These are phyloP conservation scores for Cutaneotrichosporon dermatis DNA, from an alignment of 1,284 basidiomycete genomes.

Conservation along the genomic window DNA sequence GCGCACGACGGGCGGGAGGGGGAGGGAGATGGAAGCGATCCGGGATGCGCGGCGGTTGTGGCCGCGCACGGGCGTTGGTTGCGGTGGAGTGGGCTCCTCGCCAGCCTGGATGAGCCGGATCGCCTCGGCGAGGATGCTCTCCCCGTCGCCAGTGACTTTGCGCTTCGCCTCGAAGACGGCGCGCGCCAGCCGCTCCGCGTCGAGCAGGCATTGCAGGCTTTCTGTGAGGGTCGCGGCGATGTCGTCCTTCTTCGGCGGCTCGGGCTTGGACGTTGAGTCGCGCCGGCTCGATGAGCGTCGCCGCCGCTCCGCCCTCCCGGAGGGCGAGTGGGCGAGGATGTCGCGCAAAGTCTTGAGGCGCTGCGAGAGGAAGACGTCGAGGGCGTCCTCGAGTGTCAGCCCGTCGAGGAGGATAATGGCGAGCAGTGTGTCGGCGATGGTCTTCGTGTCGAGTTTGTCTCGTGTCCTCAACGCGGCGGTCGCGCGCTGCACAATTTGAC, in stretches of 20 bases:
- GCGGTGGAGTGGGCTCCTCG: conserved; percentile 18
- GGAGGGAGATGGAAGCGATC: conserved; percentile 43
- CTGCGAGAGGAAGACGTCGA: conserved; percentile 66
- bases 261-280: conserved; percentile 9
- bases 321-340: conserved; percentile 25
- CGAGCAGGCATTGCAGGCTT: conserved; percentile 34
- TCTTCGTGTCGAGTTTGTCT: conserved; percentile 52
- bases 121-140: conserved; percentile 40
- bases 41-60: conserved; percentile 32
- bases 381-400: conserved; percentile 65
- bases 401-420: conserved; percentile 80
- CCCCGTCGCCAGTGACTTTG: conserved; percentile 8
- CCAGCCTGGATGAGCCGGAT: conserved; percentile 42
- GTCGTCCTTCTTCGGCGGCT: conserved; percentile 6
- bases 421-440: conserved; percentile 67
- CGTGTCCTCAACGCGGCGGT: conserved; percentile 63
- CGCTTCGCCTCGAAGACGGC: conserved; percentile 30
- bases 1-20: conserved; percentile 22
- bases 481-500: conserved; percentile 77
- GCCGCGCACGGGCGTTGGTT: conserved; percentile 11
- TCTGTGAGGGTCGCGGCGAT: conserved; percentile 33
- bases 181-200: conserved; percentile 31
- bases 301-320: background rate
- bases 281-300: conserved; percentile 7
- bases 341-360: conserved; percentile 62